Conservation (phyloP, 2,329 filamentous ascomycete species). For the Aspergillus hortae region DNA sequence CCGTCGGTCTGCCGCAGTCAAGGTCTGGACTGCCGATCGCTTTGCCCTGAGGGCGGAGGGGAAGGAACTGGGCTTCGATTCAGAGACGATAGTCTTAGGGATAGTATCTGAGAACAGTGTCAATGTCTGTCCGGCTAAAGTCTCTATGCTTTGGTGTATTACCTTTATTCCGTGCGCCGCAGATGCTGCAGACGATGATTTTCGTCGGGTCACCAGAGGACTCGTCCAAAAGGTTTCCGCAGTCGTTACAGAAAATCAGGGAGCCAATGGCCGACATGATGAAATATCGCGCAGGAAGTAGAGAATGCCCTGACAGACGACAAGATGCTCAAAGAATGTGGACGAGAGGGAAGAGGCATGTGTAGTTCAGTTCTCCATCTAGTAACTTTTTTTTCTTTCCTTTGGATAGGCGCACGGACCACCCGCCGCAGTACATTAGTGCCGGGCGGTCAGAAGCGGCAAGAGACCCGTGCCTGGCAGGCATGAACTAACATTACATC, state of each 20-base stretch:
- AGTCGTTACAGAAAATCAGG: slow-evolving; percentile 87
- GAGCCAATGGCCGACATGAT: slow-evolving; percentile 85
- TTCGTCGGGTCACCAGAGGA: slow-evolving; percentile 74
- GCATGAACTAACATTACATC: slow-evolving; percentile 21
- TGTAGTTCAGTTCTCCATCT: no score
- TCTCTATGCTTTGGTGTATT: slow-evolving; percentile 3
- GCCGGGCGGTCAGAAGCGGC: slow-evolving; percentile 24
- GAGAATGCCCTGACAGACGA: neutral
- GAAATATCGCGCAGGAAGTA: neutral
- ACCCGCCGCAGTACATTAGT: slow-evolving; percentile 15
- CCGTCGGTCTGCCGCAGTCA: slow-evolving; percentile 72
- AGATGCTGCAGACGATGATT: slow-evolving; percentile 77
- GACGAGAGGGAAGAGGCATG: neutral
- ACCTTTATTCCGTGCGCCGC: slow-evolving; percentile 83
- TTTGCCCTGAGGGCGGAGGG: slow-evolving; percentile 86
- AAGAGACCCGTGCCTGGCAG: slow-evolving; percentile 23
- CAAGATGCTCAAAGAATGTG: neutral
- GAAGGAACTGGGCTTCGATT: slow-evolving; percentile 85
- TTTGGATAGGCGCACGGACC: slow-evolving; percentile 12
- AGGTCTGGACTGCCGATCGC: slow-evolving; percentile 76
- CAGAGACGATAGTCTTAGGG: slow-evolving; percentile 71
- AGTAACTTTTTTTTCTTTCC: slow-evolving; percentile 4
- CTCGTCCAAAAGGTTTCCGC: slow-evolving; percentile 81
- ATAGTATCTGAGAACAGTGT: slow-evolving; percentile 58
- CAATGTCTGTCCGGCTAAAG: slow-evolving; percentile 1